phyloP scores from a whole-genome alignment of 2,329 filamentous ascomycete species.

The Colletotrichum orbiculare region DNA sequence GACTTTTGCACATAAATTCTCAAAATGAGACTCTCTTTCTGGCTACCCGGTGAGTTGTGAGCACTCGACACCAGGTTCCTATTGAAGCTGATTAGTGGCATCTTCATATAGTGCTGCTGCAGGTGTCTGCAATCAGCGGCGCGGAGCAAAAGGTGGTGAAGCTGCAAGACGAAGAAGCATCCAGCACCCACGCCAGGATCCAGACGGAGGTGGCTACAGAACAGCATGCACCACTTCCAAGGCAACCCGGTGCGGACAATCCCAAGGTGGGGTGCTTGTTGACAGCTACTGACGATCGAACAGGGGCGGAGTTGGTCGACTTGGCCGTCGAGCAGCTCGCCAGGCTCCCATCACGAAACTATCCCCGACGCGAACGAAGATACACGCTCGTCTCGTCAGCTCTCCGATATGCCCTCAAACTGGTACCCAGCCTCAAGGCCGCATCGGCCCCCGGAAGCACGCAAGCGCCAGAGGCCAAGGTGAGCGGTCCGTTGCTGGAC shows the following conservation, averaged over 20 bases:
- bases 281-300: constrained; percentile 14
- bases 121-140: constrained; percentile 51
- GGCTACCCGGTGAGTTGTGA: constrained; percentile 54
- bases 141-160: constrained; percentile 53
- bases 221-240: constrained; percentile 41
- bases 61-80: constrained; percentile 11
- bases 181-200: constrained; percentile 44
- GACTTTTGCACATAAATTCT: constrained; percentile 48
- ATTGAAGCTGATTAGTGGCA: constrained; percentile 24
- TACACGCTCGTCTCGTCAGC: constrained; percentile 55
- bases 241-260: constrained; percentile 51
- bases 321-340: constrained; percentile 61
- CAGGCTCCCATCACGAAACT: constrained; percentile 59
- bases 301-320: constrained; percentile 65
- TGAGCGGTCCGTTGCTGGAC: constrained; percentile 58
- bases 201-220: constrained; percentile 46
- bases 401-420: constrained; percentile 58
- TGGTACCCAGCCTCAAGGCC: constrained; percentile 61
- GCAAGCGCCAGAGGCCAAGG: constrained; percentile 42
- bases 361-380: constrained; percentile 56
- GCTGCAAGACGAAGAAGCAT: constrained; percentile 43
- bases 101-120: constrained; percentile 56
- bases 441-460: constrained; percentile 56
- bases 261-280: constrained; percentile 20
- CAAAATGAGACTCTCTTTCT: constrained; percentile 54